Evolutionary conservation across 2,329 filamentous ascomycete genomes (phyloP).

Genomic region (Monilinia laxa): DNA sequence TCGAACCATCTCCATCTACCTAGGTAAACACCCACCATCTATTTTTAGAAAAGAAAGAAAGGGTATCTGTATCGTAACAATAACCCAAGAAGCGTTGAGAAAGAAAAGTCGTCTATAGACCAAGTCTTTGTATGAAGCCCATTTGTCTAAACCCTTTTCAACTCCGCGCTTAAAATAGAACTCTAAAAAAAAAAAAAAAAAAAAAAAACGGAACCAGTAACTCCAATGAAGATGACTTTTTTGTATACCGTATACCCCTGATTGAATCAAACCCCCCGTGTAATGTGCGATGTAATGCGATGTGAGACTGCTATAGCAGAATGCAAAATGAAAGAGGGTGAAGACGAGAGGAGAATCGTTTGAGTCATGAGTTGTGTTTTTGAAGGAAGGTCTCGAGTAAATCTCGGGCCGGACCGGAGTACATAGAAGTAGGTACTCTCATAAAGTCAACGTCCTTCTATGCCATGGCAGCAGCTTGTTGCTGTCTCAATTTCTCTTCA

Average conservation of each 20-base stretch:
- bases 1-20: neutral
- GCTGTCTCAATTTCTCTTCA: slow-evolving; percentile 71
- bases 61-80: neutral
- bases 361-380: neutral
- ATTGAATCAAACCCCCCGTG: neutral
- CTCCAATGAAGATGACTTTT: neutral
- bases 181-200: neutral
- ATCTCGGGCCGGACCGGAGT: neutral
- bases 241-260: neutral
- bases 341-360: neutral
- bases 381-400: neutral
- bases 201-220: neutral
- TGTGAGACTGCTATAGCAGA: neutral
- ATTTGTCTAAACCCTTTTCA: neutral
- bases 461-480: slow-evolving; percentile 29
- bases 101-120: neutral
- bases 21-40: no score
- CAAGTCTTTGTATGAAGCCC: neutral
- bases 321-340: neutral
- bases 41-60: neutral
- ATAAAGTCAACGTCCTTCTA: slow-evolving; percentile 7
- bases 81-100: neutral
- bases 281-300: neutral
- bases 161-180: slow-evolving; percentile 1
- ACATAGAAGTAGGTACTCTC: neutral